These are phyloP conservation scores for Cylindrotheca closterium DNA, from an alignment of 108 stramenopile species.

Conservation along the genomic window DNA sequence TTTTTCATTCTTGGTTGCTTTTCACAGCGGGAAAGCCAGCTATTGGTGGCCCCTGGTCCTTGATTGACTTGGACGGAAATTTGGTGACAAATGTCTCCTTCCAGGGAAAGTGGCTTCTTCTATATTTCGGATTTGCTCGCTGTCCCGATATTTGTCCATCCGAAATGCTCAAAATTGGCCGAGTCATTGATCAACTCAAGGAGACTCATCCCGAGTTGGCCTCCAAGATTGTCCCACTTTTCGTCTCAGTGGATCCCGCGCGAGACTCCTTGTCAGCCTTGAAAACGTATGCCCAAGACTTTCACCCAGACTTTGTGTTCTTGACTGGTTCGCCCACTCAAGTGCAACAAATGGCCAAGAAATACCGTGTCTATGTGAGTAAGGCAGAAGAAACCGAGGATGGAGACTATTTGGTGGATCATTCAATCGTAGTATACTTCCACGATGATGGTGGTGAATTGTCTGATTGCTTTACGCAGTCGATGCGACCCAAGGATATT, in stretches of 20 bases:
- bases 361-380: slow-evolving; percentile 96
- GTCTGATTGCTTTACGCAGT: slow-evolving; percentile 98
- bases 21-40: slow-evolving; percentile 86
- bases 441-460: slow-evolving; percentile 95
- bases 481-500: slow-evolving; percentile 88
- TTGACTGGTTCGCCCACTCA: slow-evolving; percentile 95
- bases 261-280: slow-evolving; percentile 95
- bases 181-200: slow-evolving; percentile 89
- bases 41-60: slow-evolving; percentile 88
- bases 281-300: slow-evolving; percentile 91
- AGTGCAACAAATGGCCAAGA: slow-evolving; percentile 93
- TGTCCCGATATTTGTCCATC: slow-evolving; percentile 99
- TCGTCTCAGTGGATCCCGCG: slow-evolving; percentile 97
- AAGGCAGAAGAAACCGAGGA: slow-evolving; percentile 94
- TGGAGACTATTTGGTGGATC: slow-evolving; percentile 99
- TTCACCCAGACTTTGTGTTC: slow-evolving; percentile 89
- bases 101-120: slow-evolving; percentile 88
- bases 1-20: not conserved
- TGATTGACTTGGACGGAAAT: slow-evolving; percentile 85
- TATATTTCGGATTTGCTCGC: slow-evolving; percentile 99
- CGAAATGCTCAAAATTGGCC: slow-evolving; percentile 97
- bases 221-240: slow-evolving; percentile 85
- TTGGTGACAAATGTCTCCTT: slow-evolving; percentile 80
- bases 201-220: slow-evolving; percentile 70
- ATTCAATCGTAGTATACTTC: slow-evolving; percentile 98